Evolutionary conservation across 108 stramenopile genomes (phyloP).

Genomic region (Skeletonema marinoi): DNA sequence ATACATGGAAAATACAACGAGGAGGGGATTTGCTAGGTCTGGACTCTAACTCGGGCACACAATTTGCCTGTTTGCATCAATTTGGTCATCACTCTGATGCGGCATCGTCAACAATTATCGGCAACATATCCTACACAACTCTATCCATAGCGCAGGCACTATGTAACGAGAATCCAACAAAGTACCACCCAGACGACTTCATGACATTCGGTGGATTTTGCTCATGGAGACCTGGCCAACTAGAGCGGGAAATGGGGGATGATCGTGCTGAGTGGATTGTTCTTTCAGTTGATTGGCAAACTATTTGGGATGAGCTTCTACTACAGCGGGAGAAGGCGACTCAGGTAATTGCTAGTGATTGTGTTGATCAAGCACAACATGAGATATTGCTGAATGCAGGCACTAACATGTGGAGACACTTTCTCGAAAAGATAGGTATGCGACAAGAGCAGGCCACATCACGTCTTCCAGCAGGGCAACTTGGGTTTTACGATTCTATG

Average conservation of each 20-base stretch:
- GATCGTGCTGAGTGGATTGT: constrained; percentile 29
- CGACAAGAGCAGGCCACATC: constrained; percentile 21
- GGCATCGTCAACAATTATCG: constrained; percentile 14
- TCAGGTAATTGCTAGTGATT: background rate
- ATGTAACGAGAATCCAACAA: constrained; percentile 14
- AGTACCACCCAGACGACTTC: constrained; percentile 19
- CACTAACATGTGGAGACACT: constrained; percentile 32
- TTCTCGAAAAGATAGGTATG: constrained; percentile 10
- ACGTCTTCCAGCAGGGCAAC: constrained; percentile 22
- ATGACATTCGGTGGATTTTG: constrained; percentile 33
- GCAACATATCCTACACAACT: constrained; percentile 3
- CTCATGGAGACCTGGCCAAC: constrained; percentile 34
- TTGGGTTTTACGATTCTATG: constrained; percentile 37
- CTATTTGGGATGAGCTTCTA: constrained; percentile 29
- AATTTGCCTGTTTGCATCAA: constrained; percentile 15
- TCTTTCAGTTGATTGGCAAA: constrained; percentile 18
- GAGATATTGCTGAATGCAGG: background rate
- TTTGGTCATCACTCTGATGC: background rate
- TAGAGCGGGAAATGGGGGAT: constrained; percentile 29
- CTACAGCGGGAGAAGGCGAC: background rate
- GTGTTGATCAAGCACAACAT: background rate
- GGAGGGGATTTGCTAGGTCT: constrained; percentile 37
- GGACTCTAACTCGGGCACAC: constrained; percentile 9
- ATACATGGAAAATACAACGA: constrained; percentile 31
- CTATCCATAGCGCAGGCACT: constrained; percentile 9